Conservation (phyloP, 805 yeast genomes). For the Saccharomycodes ludwigii region DNA sequence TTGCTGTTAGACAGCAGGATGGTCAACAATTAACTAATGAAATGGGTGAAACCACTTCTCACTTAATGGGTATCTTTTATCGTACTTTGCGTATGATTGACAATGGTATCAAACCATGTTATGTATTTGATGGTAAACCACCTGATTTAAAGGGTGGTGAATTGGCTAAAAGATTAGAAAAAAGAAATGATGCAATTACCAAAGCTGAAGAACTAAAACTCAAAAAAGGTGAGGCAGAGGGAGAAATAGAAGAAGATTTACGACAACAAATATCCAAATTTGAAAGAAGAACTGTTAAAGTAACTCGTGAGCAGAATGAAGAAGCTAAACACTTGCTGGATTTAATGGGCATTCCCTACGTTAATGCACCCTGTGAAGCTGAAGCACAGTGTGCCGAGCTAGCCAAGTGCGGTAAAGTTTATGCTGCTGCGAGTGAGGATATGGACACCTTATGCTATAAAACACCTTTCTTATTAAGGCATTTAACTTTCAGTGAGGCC, state of each 20-base stretch:
- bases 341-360: constrained; percentile 91
- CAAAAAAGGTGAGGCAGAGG: constrained; percentile 48
- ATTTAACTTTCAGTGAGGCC: constrained; percentile 88
- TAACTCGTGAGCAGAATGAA: constrained; percentile 80
- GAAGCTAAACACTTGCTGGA: constrained; percentile 75
- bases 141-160: constrained; percentile 92
- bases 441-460: constrained; percentile 95
- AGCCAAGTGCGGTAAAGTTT: constrained; percentile 82
- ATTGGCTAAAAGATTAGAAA: constrained; percentile 68
- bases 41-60: constrained; percentile 87
- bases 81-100: constrained; percentile 83
- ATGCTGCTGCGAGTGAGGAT: constrained; percentile 96
- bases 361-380: constrained; percentile 95
- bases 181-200: constrained; percentile 74
- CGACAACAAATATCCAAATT: constrained; percentile 46
- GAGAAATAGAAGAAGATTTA: constrained; percentile 3
- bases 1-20: constrained; percentile 93
- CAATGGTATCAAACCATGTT: constrained; percentile 90
- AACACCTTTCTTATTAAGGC: constrained; percentile 74
- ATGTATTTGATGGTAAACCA: constrained; percentile 96
- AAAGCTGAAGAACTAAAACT: constrained; percentile 62
- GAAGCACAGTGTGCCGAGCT: constrained; percentile 97
- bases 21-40: constrained; percentile 88
- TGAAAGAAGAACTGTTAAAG: constrained; percentile 83
- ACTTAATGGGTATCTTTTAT: constrained; percentile 92